Base-by-base conservation (phyloP, 108 stramenopile genomes). In the Schizochytrium sp. region DNA sequence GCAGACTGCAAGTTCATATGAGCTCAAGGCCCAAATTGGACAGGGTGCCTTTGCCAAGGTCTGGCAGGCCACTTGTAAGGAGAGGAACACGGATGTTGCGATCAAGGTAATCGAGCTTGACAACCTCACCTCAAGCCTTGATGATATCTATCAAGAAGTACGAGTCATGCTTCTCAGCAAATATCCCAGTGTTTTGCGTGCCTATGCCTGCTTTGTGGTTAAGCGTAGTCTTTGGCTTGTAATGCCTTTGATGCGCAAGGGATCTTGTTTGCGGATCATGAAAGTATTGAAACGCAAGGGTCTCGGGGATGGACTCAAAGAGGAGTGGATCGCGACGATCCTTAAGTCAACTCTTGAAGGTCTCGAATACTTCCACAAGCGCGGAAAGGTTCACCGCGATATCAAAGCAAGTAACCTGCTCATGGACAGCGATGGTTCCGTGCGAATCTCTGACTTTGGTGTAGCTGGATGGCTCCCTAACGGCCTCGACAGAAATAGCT, bases 301-400 rank as follows among this genome's bases (percentile, higher is more conserved):
- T 55, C 28, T 87, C 19, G 41, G 44, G 38, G 88, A 57, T 7
- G 46, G 53, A 3, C n/a, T 57, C n/a, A 49, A 89, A 55, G 88
- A 92, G 72, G 90, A 92, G 10, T 92, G 88, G 61, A 89, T 95
- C 4, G 91, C 90, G 4, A 91, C 92, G 59, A 90, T 95, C 42
- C 49, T 94, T 50, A 89, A 69, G 47, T 92, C 93, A 57, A 56
- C 91, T 2, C 91, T 94, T 4, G 60, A 91, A 42, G 94, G 91
- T 0, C 91, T 95, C 42, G 72, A 92, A 61, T 97, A 96, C 94
- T 93, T 99, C 28, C 99, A 99, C 89, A 95, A 97, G 46, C 97
- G 98, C 90, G 94, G 96, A 40, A 94, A 98, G 73, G 97, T 99
- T 55, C 99, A 99, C 89, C 95, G 99, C 17, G 99, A 99, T 88